Percentiles rank a stretch among this genome's conserved stretches.
These are phyloP conservation scores for Fermentozyma sake DNA, from an alignment of 1,139 yeast species.

Conservation along the genomic window DNA sequence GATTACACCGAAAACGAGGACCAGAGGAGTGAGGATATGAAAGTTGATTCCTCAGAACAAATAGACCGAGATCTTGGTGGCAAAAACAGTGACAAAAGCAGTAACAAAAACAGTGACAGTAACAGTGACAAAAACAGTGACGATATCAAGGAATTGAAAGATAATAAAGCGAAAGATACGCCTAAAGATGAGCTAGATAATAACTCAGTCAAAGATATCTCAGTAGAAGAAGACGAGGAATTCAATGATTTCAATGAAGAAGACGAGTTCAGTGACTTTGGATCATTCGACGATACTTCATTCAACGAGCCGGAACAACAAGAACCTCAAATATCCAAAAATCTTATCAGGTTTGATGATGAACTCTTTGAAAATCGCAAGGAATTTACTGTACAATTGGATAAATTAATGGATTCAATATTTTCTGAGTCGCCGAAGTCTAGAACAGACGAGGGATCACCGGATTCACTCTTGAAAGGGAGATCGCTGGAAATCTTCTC, in stretches of 20 bases:
- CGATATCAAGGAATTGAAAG: conserved; percentile 1
- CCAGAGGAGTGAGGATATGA: neutral
- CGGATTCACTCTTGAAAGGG: too few relatives aligned
- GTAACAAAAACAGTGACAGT: conserved; percentile 1
- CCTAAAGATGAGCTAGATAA: conserved; percentile 1
- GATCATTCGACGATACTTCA: conserved; percentile 39
- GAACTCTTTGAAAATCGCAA: conserved; percentile 10
- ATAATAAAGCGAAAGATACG: conserved; percentile 1
- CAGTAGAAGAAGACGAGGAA: conserved; percentile 15
- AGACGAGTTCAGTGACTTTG: conserved; percentile 20
- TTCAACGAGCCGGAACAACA: too few relatives aligned
- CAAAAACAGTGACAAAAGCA: conserved; percentile 1
- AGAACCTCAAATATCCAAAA: neutral
- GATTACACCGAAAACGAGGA: conserved; percentile 4
- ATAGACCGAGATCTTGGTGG: too few relatives aligned
- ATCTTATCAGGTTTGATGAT: neutral
- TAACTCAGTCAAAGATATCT: too few relatives aligned
- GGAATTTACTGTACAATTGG: conserved; percentile 13
- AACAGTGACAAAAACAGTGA: conserved; percentile 3
- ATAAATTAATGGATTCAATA: conserved; percentile 17
- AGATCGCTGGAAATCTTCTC: conserved; percentile 26
- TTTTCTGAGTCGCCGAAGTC: conserved; percentile 9
- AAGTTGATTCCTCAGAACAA: too few relatives aligned
- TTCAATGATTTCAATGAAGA: conserved; percentile 31
- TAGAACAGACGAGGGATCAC: conserved; percentile 1